Conservation (phyloP, 257 asterid genomes). For the Plantago major region DNA sequence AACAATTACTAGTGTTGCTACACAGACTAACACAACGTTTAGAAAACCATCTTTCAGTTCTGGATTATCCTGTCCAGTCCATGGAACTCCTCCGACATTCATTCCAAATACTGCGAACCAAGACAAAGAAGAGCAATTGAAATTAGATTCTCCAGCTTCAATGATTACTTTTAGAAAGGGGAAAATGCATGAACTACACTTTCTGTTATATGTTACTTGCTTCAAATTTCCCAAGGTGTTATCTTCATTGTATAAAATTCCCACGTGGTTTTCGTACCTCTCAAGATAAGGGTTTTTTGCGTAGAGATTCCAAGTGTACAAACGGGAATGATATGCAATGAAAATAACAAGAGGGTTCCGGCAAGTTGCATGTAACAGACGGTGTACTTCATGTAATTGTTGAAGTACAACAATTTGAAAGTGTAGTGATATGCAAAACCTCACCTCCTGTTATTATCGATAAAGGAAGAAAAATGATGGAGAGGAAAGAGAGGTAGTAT, state of each 20-base stretch:
- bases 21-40: conserved; percentile 63
- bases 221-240: too few relatives aligned
- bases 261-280: too few relatives aligned
- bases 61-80: conserved; percentile 78
- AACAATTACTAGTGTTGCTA: conserved; percentile 46
- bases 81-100: conserved; percentile 99
- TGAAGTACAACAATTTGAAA: background rate
- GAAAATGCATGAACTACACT: background rate
- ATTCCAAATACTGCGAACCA: conserved; percentile 69
- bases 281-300: too few relatives aligned
- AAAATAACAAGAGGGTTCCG: too few relatives aligned
- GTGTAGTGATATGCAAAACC: conserved; percentile 1
- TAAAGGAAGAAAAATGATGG: conserved; percentile 86
- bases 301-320: background rate
- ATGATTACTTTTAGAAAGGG: background rate
- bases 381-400: background rate
- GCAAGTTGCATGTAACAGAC: background rate
- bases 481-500: conserved; percentile 92
- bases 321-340: background rate
- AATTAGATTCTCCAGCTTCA: conserved; percentile 8
- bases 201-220: background rate
- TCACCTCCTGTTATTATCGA: conserved; percentile 92
- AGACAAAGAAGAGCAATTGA: conserved; percentile 2
- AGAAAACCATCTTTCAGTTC: conserved; percentile 68
- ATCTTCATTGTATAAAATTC: too few relatives aligned